Evolutionary conservation across 148 eudicot species (phyloP), one percentile per base, ranked within the genome.

Genomic region (Vaccinium darrowii): DNA sequence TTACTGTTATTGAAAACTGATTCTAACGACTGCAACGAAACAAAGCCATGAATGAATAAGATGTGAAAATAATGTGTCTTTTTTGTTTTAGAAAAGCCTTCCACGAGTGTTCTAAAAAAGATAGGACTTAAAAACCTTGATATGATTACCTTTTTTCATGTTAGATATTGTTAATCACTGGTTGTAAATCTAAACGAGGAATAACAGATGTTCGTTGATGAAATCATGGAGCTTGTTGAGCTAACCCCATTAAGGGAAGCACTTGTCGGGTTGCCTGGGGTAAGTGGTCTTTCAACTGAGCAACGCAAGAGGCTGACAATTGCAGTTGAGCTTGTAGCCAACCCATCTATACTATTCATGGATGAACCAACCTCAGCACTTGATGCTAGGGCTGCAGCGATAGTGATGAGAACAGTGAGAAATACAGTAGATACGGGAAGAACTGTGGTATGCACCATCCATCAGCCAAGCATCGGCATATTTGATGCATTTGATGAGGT

Each of bases 321-420:
- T 16, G 94, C 93, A 36, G 93, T 94, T 54, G 97, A 94, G 80
- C 92, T 94, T 14, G 95, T 94, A 73, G 95, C 97, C 23, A 92
- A 93, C 80, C 96, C 94, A 8, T 92, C 94, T 47, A 92, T 92
- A 21, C 89, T 92, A 58, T 92, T 92, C 87, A 92, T 92, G 93
- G 93, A 92, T 81, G 94, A 92, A 84, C 94, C 94, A 62, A 92
- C 94, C 79, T 92, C 94, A 3, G 94, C 92, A 51, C 92, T 94
- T 14, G 97, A 94, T 82, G 95, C 94, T 23, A 91, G 95, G 84
- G 95, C 97, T 53, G 97, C 97, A 39, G 95, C 97, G 56, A 94
- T 94, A 58, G 95, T 94, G 50, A 92, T 94, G 97, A 91, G 94
- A 75, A 88, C 94, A 5, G 91, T 92, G 33, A 90, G 94, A 69